These are phyloP conservation scores for Aspergillus niger DNA, from an alignment of 2,329 filamentous ascomycete species.

Conservation along the genomic window DNA sequence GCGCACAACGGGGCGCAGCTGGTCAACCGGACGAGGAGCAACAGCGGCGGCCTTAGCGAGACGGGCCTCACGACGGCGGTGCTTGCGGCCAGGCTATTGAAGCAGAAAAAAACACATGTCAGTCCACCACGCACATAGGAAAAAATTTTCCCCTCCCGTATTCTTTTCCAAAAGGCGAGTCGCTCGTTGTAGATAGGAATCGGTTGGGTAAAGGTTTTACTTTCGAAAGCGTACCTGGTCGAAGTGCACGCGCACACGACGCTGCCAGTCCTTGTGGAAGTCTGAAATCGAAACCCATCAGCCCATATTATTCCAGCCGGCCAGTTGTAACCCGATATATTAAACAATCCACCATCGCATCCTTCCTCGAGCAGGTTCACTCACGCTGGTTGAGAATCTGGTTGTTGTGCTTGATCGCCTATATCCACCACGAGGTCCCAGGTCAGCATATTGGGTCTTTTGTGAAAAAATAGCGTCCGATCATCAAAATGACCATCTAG, in stretches of 20 bases:
- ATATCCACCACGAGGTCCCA: constrained; percentile 35
- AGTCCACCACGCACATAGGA: constrained; percentile 28
- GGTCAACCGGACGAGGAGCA: constrained; percentile 95
- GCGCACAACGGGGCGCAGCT: constrained; percentile 91
- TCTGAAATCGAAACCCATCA: constrained; percentile 57
- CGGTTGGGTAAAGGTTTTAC: constrained; percentile 11
- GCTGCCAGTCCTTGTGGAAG: constrained; percentile 99
- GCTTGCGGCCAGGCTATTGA: constrained; percentile 91
- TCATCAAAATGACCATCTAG: constrained; percentile 18
- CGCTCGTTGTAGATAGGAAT: constrained; percentile 19
- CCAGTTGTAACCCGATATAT: constrained; percentile 12
- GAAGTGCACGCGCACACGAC: constrained; percentile 98
- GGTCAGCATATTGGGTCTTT: constrained; percentile 20
- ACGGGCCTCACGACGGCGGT: constrained; percentile 85
- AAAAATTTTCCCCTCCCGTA: constrained; percentile 18
- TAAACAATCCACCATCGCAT: not conserved
- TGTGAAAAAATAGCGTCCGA: constrained; percentile 10
- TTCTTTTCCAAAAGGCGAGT: constrained; percentile 12
- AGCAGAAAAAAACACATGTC: constrained; percentile 36
- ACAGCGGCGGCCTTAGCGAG: constrained; percentile 92
- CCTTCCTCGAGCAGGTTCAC: constrained; percentile 35
- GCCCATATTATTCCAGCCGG: constrained; percentile 23
- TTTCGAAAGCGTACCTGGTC: constrained; percentile 80
- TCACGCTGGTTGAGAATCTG: constrained; percentile 94
- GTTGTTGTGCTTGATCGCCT: constrained; percentile 99